Evolutionary conservation across 2,329 filamentous ascomycete genomes (phyloP).

Genomic region (Verticillium nubilum): DNA sequence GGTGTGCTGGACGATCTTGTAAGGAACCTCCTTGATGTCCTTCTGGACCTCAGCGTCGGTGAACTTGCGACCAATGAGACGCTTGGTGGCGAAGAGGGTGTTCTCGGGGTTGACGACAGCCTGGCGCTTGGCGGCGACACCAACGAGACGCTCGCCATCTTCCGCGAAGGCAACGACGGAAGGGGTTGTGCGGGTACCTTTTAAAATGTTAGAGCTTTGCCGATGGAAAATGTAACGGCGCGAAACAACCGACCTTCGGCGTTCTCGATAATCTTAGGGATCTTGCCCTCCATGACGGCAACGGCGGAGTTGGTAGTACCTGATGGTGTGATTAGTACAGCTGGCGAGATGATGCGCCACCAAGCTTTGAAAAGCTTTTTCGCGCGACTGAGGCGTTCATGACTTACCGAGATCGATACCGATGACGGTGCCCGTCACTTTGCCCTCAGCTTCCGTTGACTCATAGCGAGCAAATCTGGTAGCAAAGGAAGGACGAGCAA

Average conservation of each 20-base stretch:
- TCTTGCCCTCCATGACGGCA: slow-evolving; percentile 95
- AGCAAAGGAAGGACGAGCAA: slow-evolving; percentile 64
- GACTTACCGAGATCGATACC: slow-evolving; percentile 90
- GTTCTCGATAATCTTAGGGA: slow-evolving; percentile 95
- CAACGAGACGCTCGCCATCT: slow-evolving; percentile 92
- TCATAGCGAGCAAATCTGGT: slow-evolving; percentile 75
- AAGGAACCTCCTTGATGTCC: slow-evolving; percentile 95
- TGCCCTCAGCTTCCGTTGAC: slow-evolving; percentile 62
- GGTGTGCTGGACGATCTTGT: slow-evolving; percentile 96
- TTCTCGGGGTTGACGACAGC: slow-evolving; percentile 98
- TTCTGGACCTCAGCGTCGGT: slow-evolving; percentile 89
- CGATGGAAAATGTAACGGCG: background rate
- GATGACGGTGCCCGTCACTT: slow-evolving; percentile 93
- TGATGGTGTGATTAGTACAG: slow-evolving; percentile 19
- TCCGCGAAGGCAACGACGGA: slow-evolving; percentile 94
- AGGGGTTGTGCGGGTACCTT: slow-evolving; percentile 83
- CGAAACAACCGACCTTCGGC: slow-evolving; percentile 65
- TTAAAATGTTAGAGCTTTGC: slow-evolving; percentile 7
- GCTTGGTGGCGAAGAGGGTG: slow-evolving; percentile 97
- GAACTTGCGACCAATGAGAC: slow-evolving; percentile 97
- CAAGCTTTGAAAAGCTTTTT: background rate
- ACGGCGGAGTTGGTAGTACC: slow-evolving; percentile 96
- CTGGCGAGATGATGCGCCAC: background rate
- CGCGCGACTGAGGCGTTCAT: background rate
- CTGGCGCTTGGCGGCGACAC: slow-evolving; percentile 96